Base-by-base conservation (phyloP, 208 protist species). In the Trypanosoma vivax region DNA sequence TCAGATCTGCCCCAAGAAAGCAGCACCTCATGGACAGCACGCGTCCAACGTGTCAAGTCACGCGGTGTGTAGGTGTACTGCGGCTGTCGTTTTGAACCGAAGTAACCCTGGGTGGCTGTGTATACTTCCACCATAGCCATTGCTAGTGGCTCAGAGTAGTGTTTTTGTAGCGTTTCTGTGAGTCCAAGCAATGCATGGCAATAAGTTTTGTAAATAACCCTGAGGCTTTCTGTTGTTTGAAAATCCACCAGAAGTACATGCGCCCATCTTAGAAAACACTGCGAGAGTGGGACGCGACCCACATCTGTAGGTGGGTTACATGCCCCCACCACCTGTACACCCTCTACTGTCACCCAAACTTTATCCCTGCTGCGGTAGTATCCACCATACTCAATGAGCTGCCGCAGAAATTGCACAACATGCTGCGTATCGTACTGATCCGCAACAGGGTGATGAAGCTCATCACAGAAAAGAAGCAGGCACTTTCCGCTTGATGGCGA, bases 61-160 rank as follows among this genome's bases (percentile, higher is more conserved):
- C 98, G 87, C 1, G 98, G 98, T 16, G 88, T 97, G 88, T 99
- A 99, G 35, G 99, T 83, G 79, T 99, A 99, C 75, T 99, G 98
- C 29, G 91, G 89, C 60, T 99, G 94, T 56, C 96, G 84, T 51
- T 96, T 81, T 7, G 95, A 76, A 1, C 90, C 98, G 73, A 98
- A 98, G 23, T 67, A 82, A 33, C 80, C 53, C 75, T 99, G 96
- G 2, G 90, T 97, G n/a, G 49, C 53, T 4, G 60, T 64, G 66
- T 99, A 99, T 54, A 98, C 88, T 35, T 89, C 79, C 13, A 99
- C 95, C 96, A 99, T 99, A 29, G 96, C 92, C 35, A 80, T 50
- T 35, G 96, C 92, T 2, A 97, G 76, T 7, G 56, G 48, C 5
- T 76, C 57, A 24, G 79, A 69, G 16, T 76, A 58, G 10, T 83